Evolutionary conservation across 2,329 filamentous ascomycete genomes (phyloP).

Genomic region (Onygenales sp.): DNA sequence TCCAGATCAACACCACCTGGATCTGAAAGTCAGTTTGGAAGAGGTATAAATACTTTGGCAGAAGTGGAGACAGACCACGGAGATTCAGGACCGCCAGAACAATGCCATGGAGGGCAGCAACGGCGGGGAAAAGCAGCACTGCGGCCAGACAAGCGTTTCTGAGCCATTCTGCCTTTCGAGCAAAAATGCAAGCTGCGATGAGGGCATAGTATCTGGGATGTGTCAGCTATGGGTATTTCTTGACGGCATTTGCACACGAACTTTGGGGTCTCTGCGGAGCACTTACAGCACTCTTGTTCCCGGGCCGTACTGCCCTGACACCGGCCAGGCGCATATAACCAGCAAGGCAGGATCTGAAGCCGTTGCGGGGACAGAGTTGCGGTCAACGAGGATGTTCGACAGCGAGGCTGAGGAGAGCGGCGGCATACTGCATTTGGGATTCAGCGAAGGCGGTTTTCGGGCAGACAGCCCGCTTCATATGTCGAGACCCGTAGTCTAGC

Average conservation of each 20-base stretch:
- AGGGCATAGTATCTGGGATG: constrained; percentile 51
- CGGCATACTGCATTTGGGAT: constrained; percentile 20
- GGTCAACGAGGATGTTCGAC: constrained; percentile 15
- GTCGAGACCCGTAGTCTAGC: too few relatives aligned
- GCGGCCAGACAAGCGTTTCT: constrained; percentile 55
- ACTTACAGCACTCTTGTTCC: constrained; percentile 33
- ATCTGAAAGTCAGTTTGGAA: neutral
- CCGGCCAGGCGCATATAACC: constrained; percentile 36
- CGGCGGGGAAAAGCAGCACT: constrained; percentile 52
- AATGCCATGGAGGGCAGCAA: constrained; percentile 55
- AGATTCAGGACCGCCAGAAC: constrained; percentile 51
- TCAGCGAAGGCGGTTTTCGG: too few relatives aligned
- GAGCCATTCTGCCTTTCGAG: constrained; percentile 53
- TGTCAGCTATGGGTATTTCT: too few relatives aligned
- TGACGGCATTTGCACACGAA: too few relatives aligned
- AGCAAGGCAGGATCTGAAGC: constrained; percentile 18
- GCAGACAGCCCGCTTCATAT: too few relatives aligned
- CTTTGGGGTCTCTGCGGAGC: neutral
- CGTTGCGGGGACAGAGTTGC: constrained; percentile 11
- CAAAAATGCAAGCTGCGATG: constrained; percentile 53
- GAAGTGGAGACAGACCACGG: constrained; percentile 39
- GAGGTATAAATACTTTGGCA: neutral
- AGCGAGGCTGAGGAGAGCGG: constrained; percentile 23
- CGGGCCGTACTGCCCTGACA: constrained; percentile 34
- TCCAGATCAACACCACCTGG: constrained; percentile 58